Percentiles rank a stretch among this genome's conserved stretches.
phyloP scores from a whole-genome alignment of 495 filamentous ascomycete species.

The Penicillium manginii region DNA sequence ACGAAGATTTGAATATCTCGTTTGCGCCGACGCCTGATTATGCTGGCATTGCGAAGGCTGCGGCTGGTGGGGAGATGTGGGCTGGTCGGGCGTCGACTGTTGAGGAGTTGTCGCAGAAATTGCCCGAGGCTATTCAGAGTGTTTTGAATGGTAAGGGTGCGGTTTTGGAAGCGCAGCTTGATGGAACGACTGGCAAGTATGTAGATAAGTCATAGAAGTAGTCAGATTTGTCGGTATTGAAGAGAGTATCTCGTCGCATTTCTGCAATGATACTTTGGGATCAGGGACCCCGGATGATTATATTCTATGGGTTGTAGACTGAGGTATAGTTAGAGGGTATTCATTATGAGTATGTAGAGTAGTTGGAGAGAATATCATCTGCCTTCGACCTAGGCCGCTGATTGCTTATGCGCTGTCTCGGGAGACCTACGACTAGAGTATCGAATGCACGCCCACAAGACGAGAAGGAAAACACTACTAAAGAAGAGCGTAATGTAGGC shows the following conservation, averaged over 20 bases:
- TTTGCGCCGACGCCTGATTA: constrained; percentile 89
- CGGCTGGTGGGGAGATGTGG: constrained; percentile 77
- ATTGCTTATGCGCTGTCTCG: background rate
- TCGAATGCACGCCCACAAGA: background rate
- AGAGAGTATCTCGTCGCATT: background rate
- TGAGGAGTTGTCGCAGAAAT: constrained; percentile 60
- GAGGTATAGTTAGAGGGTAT: too few relatives aligned
- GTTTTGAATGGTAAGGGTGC: constrained; percentile 70
- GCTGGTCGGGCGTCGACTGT: constrained; percentile 67
- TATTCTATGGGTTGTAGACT: too few relatives aligned
- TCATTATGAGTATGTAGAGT: too few relatives aligned
- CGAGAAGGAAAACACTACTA: background rate
- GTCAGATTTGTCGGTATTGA: background rate
- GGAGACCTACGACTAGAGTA: background rate
- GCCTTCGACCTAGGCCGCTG: background rate
- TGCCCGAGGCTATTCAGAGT: constrained; percentile 69
- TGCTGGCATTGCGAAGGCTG: constrained; percentile 87
- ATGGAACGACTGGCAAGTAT: constrained; percentile 48
- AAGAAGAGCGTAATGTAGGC: constrained; percentile 10
- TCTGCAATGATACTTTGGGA: background rate
- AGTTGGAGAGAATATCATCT: too few relatives aligned
- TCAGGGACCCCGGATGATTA: too few relatives aligned
- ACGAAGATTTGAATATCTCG: constrained; percentile 87
- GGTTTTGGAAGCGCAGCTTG: constrained; percentile 62
- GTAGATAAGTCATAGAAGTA: constrained; percentile 19